Conservation (phyloP, 2,329 filamentous ascomycete genomes). For the Didymella sp. region DNA sequence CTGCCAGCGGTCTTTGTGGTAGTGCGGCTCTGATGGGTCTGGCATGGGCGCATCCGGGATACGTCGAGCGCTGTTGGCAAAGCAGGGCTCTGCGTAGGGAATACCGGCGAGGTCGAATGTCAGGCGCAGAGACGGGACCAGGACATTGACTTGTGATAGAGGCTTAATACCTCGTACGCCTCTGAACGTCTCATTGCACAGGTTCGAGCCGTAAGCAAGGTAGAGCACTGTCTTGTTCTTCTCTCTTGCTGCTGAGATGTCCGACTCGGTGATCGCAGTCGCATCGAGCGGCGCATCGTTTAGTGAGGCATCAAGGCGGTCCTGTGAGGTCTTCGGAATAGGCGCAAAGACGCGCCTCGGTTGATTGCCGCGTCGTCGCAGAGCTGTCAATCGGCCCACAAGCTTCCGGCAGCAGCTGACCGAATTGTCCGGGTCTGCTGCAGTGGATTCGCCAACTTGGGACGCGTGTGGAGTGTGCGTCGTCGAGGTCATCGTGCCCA, state of each 20-base stretch:
- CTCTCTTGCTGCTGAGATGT: slow-evolving; percentile 26
- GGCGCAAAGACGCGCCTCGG: slow-evolving; percentile 25
- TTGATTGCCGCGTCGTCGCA: slow-evolving; percentile 11
- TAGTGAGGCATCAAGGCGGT: slow-evolving; percentile 44
- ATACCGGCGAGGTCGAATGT: slow-evolving; percentile 87
- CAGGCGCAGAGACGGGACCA: slow-evolving; percentile 77
- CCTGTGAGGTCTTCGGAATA: slow-evolving; percentile 33
- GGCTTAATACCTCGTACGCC: slow-evolving; percentile 80
- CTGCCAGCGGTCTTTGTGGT: slow-evolving; percentile 70
- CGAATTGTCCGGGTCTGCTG: slow-evolving; percentile 11
- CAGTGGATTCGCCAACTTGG: slow-evolving; percentile 8
- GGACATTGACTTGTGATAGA: slow-evolving; percentile 79
- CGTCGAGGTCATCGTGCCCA: slow-evolving; percentile 31
- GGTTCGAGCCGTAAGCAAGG: slow-evolving; percentile 86
- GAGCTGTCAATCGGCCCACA: slow-evolving; percentile 19
- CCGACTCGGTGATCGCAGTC: slow-evolving; percentile 23
- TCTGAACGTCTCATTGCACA: slow-evolving; percentile 79
- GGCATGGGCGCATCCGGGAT: slow-evolving; percentile 38
- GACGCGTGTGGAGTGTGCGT: slow-evolving; percentile 17
- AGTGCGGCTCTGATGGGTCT: slow-evolving; percentile 43
- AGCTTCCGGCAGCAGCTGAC: slow-evolving; percentile 20
- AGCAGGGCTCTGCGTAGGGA: slow-evolving; percentile 89
- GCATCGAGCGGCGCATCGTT: slow-evolving; percentile 36
- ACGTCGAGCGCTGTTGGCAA: slow-evolving; percentile 78
- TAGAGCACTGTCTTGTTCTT: slow-evolving; percentile 49